These are phyloP conservation scores for Didymellaceae sp. DNA, from an alignment of 2,329 filamentous ascomycete genomes.

Conservation along the genomic window DNA sequence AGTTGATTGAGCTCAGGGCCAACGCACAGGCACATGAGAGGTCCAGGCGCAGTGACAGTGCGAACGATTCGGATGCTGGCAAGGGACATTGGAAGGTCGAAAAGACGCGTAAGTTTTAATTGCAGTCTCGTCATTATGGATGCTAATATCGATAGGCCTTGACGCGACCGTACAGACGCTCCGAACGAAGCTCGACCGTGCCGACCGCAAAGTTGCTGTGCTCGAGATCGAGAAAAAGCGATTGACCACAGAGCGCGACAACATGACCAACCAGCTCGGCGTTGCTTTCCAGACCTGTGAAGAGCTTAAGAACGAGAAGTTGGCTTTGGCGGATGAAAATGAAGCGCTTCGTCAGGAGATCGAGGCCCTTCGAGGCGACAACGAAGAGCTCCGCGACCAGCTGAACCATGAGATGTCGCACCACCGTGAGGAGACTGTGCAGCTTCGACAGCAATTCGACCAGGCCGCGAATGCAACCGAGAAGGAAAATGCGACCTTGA, in stretches of 20 bases:
- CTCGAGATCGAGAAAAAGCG: conserved; percentile 69
- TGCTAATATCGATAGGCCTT: conserved; percentile 54
- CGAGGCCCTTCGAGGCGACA: conserved; percentile 43
- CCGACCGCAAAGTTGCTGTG: conserved; percentile 67
- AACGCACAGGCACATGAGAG: conserved; percentile 53
- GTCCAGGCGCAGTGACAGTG: conserved; percentile 55
- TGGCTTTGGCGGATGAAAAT: conserved; percentile 46
- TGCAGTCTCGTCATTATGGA: background rate
- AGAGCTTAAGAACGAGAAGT: conserved; percentile 56
- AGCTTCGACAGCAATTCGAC: conserved; percentile 43
- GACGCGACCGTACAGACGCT: conserved; percentile 66
- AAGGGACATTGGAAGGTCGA: conserved; percentile 53
- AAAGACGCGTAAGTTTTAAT: conserved; percentile 61
- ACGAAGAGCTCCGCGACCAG: conserved; percentile 43
- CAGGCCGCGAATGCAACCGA: conserved; percentile 43
- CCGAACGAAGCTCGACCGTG: conserved; percentile 66
- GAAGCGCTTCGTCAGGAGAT: conserved; percentile 46
- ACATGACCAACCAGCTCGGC: conserved; percentile 67
- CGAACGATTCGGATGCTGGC: conserved; percentile 56
- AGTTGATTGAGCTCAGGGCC: conserved; percentile 59
- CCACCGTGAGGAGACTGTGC: conserved; percentile 44
- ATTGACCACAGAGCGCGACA: conserved; percentile 68
- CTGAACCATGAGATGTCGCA: conserved; percentile 43
- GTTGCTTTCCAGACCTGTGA: conserved; percentile 66
- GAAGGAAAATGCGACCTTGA: conserved; percentile 44